Base-by-base conservation (phyloP, 2,329 filamentous ascomycete genomes). In the Aspergillus uvarum region DNA sequence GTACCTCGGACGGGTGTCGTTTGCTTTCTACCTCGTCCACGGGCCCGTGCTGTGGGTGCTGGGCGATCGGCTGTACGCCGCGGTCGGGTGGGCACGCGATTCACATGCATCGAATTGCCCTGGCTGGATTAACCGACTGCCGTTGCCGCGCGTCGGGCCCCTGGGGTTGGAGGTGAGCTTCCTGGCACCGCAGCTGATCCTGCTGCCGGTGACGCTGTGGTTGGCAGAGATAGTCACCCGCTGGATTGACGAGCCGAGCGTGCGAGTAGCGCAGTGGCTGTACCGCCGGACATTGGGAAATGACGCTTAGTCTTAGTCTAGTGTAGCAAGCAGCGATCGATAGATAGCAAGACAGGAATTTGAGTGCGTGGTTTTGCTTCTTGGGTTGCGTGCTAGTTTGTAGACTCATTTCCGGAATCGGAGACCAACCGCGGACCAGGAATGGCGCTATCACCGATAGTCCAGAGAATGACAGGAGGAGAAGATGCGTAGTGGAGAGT, bases 41-140 rank as follows among this genome's bases (percentile, higher is more conserved):
- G 87, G 87, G 0, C 86, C 86, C 0, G 71, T 89, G 1, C 74
- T 89, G 0, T 83, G 79, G 78, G 80, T 79, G 0, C 55, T 89
- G 1, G 87, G 86, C 3, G 86, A 90, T 68, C 78, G 87, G 44
- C 24, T 91, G 1, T 90, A 90, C 71, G 80, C 83, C 5, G 84
- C 85, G 7, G 80, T 81, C 0, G 88, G 88, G 10, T 87, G 83
- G 77, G 68, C 74, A 3, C 80, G 81, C 50, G 74, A 79, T 1
- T 74, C 77, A 14, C 81, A 87, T 62, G 69, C 78, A 29, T 68
- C 80, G n/a, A 75, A 80, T 38, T 80, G 88, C 31, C 80, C 82
- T 0, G 72, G 77, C 4, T 89, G 87, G 85, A 77, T 83, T 22
- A 79, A 87, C 68, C 76, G 76, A 24, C 77, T 89, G 26, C 81